phyloP scores from a whole-genome alignment of 2,329 filamentous ascomycete species.

The Diaporthe batatas region DNA sequence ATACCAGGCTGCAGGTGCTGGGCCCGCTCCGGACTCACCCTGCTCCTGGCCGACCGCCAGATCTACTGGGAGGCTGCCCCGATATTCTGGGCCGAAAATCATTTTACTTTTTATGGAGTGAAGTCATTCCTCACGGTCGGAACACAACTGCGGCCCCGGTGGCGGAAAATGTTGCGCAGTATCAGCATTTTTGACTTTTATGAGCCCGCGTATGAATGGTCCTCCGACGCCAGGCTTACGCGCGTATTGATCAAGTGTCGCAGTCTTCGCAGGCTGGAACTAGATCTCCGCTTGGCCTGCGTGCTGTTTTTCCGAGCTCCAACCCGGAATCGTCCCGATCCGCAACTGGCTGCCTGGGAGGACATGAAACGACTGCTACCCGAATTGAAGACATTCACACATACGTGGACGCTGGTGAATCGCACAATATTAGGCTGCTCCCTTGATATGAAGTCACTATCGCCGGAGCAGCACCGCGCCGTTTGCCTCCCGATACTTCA shows the following conservation, averaged over 20 bases:
- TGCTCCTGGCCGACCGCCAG: slow-evolving; percentile 1
- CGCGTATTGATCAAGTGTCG: background rate
- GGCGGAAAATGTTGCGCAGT: background rate
- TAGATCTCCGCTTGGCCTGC: background rate
- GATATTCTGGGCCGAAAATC: slow-evolving; percentile 7
- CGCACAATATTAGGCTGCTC: too few species aligned
- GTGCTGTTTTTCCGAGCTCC: background rate
- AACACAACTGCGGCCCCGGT: background rate
- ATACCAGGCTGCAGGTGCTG: background rate
- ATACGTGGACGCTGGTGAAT: too few species aligned
- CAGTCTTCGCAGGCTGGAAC: background rate
- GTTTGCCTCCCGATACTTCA: too few species aligned
- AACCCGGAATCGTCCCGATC: too few species aligned
- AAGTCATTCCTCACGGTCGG: background rate
- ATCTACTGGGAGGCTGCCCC: background rate
- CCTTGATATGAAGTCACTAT: background rate
- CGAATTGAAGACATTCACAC: background rate
- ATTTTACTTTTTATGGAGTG: background rate
- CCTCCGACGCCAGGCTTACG: background rate
- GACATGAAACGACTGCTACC: background rate
- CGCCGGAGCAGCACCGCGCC: background rate
- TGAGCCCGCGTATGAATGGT: too few species aligned
- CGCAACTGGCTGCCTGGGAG: background rate
- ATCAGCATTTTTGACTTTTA: background rate
- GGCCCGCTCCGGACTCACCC: background rate